Evolutionary conservation across 352 stramenopile species (phyloP).

Genomic region (Globisporangium paddicum): DNA sequence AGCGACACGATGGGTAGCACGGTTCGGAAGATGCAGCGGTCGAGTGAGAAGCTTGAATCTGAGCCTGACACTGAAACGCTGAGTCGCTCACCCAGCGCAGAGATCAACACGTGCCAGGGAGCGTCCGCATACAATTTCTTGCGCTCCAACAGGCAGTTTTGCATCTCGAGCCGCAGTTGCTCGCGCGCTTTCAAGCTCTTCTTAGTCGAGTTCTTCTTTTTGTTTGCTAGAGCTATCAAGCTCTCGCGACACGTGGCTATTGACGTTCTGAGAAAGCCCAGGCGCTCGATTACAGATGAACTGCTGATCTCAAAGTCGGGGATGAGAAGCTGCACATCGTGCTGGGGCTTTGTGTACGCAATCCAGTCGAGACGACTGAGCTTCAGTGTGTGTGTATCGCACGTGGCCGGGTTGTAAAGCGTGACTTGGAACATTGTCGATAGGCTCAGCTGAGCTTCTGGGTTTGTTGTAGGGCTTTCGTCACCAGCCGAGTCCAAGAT

Average conservation of each 20-base stretch:
- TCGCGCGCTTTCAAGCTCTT: slow-evolving; percentile 28
- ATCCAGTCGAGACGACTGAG: slow-evolving; percentile 39
- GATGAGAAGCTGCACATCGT: slow-evolving; percentile 35
- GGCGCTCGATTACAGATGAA: slow-evolving; percentile 9
- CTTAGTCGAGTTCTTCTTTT: slow-evolving; percentile 16
- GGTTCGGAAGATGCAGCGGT: slow-evolving; percentile 40
- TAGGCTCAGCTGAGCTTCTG: neutral
- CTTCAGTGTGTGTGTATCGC: slow-evolving; percentile 9
- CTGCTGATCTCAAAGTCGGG: slow-evolving; percentile 24
- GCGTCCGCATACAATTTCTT: slow-evolving; percentile 16
- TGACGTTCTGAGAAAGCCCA: slow-evolving; percentile 9
- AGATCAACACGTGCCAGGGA: slow-evolving; percentile 30
- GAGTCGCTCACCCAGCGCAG: slow-evolving; percentile 33
- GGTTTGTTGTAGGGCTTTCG: neutral
- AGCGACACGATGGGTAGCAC: slow-evolving; percentile 35
- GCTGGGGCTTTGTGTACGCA: slow-evolving; percentile 29
- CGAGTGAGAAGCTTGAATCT: slow-evolving; percentile 20
- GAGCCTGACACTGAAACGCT: neutral
- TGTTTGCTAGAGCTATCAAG: slow-evolving; percentile 1
- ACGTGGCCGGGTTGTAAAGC: slow-evolving; percentile 33
- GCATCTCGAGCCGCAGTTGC: slow-evolving; percentile 16
- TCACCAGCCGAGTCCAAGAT: neutral
- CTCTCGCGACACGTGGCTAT: slow-evolving; percentile 4
- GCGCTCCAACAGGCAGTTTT: slow-evolving; percentile 17
- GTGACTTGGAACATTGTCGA: slow-evolving; percentile 24